phyloP scores from a whole-genome alignment of 371 early-diverging fungal genomes.

The Mortierella sp. region DNA sequence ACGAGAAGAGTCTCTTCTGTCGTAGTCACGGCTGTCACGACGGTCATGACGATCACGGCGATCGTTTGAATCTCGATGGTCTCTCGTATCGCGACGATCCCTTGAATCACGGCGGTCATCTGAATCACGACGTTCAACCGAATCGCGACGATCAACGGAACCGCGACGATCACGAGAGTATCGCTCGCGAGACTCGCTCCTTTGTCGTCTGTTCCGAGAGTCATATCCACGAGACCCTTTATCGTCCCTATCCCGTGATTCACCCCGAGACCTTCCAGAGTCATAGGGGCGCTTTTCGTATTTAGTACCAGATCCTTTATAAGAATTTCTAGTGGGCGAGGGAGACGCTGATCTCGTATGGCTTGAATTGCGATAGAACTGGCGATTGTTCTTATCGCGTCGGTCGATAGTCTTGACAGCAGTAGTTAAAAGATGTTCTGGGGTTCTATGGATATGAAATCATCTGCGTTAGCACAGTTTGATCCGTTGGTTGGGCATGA shows the following conservation, averaged over 20 bases:
- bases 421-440: constrained; percentile 11
- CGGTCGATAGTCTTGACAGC: constrained; percentile 13
- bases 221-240: neutral
- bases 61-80: constrained; percentile 3
- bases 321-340: constrained; percentile 1
- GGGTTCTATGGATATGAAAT: constrained; percentile 4
- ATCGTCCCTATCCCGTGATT: constrained; percentile 5
- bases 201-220: constrained; percentile 4
- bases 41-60: constrained; percentile 16
- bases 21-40: constrained; percentile 11
- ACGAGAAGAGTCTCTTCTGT: neutral
- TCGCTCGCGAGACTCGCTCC: constrained; percentile 22
- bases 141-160: neutral
- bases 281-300: neutral
- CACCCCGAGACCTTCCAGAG: constrained; percentile 1
- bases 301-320: neutral
- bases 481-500: no score
- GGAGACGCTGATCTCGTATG: constrained; percentile 16
- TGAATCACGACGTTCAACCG: neutral
- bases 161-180: constrained; percentile 7
- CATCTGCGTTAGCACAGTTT: neutral
- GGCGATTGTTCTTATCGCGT: constrained; percentile 3
- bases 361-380: neutral
- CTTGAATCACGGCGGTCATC: constrained; percentile 4
- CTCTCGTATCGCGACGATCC: constrained; percentile 11